Base-by-base conservation (phyloP, 2,329 filamentous ascomycete genomes). In the Exophiala calicioides region DNA sequence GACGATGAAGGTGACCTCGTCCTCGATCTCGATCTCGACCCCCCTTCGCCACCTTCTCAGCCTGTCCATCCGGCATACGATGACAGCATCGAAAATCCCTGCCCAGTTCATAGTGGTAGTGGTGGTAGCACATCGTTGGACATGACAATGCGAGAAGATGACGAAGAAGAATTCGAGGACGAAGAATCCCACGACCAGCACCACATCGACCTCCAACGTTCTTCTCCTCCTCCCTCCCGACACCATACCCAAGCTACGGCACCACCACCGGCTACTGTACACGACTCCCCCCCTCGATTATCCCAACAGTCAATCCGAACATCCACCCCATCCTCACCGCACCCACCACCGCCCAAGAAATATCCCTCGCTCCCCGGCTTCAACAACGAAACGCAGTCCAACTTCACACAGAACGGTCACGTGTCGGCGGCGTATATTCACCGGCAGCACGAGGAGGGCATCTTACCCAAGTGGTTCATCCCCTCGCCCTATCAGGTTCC, bases 401-500 rank as follows among this genome's bases (percentile, higher is more conserved):
- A 59, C 39, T 59, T 59, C 40, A 59, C 57, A 15, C 55, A 59
- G 50, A 50, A 48, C 33, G 57, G 57, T 12, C 57, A 59, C 38
- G 57, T 59, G 31, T 55, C 53, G 1, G 57, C 57, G 3, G 55
- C 55, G n/a, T 58, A 55, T 33, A 52, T 59, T 19, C 57, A 59
- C 47, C 53, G 51, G 15, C 50, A 55, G 35, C 49, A 47, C 9
- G 55, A 59, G 19, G 39, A 37, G 6, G 55, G 57, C 4, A 13
- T 52, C 3, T 44, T 56, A 31, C 55, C 55, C 3, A 47, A 47
- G n/a, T 53, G 48, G 49, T 59, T 50, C 23, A 62, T 65, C 5
- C 61, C 66, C 38, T 58, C 63, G 12, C 65, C 64, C 50, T 63
- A 64, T 58, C 62, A 67, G 20, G 63, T 67, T 8, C 60, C 62